Conservation (phyloP, 2,329 filamentous ascomycete species). For the Plectosphaerella sp. region DNA sequence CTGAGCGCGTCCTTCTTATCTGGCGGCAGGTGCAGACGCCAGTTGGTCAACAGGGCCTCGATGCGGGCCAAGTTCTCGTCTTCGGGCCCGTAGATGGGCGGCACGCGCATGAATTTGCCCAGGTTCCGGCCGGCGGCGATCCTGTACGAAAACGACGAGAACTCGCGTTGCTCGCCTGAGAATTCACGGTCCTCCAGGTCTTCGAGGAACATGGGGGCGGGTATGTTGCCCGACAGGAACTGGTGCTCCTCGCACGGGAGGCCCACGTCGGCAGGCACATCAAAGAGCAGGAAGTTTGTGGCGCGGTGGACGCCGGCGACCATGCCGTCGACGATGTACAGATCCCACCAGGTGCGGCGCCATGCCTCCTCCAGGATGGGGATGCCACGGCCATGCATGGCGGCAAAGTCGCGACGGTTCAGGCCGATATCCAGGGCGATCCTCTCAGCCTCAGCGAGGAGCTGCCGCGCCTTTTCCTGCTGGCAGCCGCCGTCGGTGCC, state of each 20-base stretch:
- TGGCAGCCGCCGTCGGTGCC: conserved; percentile 74
- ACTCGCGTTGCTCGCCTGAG: conserved; percentile 61
- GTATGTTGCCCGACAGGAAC: conserved; percentile 55
- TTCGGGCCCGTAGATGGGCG: conserved; percentile 45
- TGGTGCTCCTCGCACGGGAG: conserved; percentile 82
- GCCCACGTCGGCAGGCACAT: conserved; percentile 61
- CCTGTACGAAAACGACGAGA: conserved; percentile 82
- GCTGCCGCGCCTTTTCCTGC: conserved; percentile 61
- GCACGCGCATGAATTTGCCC: conserved; percentile 64
- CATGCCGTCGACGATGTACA: conserved; percentile 78
- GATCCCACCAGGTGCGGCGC: conserved; percentile 87
- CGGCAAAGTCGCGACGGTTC: conserved; percentile 64
- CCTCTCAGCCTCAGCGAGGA: conserved; percentile 64
- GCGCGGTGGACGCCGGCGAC: conserved; percentile 73
- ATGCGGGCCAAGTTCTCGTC: conserved; percentile 48
- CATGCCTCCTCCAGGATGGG: conserved; percentile 75
- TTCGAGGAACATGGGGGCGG: conserved; percentile 58
- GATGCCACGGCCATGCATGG: conserved; percentile 57
- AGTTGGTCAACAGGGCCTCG: conserved; percentile 60
- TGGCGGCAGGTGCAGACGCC: conserved; percentile 73
- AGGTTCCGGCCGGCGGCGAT: conserved; percentile 78
- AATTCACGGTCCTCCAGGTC: conserved; percentile 78
- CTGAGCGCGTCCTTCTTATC: conserved; percentile 67
- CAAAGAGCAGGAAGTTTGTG: conserved; percentile 66
- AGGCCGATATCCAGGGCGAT: conserved; percentile 74